These are phyloP conservation scores for Nicotiana tabacum DNA, from an alignment of 257 asterid genomes.

Conservation along the genomic window DNA sequence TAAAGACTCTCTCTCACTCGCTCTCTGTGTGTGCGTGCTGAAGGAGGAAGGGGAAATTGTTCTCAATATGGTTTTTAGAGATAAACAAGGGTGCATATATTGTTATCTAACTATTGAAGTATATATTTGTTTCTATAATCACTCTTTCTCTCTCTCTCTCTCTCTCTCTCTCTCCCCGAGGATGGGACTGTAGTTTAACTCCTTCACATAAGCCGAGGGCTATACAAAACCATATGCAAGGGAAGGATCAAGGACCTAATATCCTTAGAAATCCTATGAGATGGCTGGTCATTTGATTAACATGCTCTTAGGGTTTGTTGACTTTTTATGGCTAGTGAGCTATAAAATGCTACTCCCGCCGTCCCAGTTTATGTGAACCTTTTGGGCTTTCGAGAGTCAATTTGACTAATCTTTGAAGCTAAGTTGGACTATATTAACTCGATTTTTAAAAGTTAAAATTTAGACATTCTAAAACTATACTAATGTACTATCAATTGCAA, in stretches of 20 bases:
- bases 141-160: not conserved
- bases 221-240: not conserved
- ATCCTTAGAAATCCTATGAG: not conserved
- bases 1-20: not conserved
- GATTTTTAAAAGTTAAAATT: no score
- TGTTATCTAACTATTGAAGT: not conserved
- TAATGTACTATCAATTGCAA: no score
- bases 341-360: not conserved
- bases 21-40: not conserved
- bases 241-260: not conserved
- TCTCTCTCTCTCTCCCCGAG: not conserved
- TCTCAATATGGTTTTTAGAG: not conserved
- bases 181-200: not conserved
- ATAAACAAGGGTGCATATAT: not conserved
- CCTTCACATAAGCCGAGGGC: not conserved
- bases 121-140: not conserved
- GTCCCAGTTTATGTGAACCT: no score
- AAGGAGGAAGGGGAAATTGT: not conserved
- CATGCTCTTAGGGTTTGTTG: not conserved
- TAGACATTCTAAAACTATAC: no score
- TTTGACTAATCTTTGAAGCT: no score
- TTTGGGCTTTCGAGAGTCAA: no score
- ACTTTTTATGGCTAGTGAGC: not conserved
- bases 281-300: not conserved
- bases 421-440: no score